A percentile compares a stretch with the other conserved stretches of the same genome.
These are phyloP conservation scores for Syzygium oleosum DNA, from an alignment of 345 rosid genomes.

Conservation along the genomic window DNA sequence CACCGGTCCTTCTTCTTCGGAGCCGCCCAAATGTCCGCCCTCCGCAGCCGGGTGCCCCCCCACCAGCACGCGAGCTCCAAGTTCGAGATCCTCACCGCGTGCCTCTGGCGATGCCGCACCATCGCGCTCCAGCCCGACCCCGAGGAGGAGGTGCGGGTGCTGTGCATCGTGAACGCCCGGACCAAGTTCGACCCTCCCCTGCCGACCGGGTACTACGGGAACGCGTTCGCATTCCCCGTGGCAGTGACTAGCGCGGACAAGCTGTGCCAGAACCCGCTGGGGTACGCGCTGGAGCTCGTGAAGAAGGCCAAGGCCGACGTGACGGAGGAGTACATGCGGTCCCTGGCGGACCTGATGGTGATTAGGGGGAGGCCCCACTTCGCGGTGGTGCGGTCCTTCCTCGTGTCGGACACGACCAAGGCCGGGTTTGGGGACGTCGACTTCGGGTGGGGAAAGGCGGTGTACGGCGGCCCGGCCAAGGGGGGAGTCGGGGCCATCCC, in stretches of 20 bases:
- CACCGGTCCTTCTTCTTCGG: conserved; percentile 52
- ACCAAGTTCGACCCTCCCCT: conserved; percentile 30
- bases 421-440: conserved; percentile 25
- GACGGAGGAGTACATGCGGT: conserved; percentile 47
- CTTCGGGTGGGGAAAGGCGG: conserved; percentile 53
- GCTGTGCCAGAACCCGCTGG: conserved; percentile 31
- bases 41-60: conserved; percentile 24
- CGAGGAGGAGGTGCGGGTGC: conserved; percentile 34
- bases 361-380: conserved; percentile 31
- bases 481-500: conserved; percentile 30
- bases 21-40: conserved; percentile 16
- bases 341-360: conserved; percentile 43
- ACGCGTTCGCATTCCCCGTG: conserved; percentile 27
- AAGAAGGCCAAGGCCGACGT: conserved; percentile 32
- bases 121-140: conserved; percentile 36
- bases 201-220: conserved; percentile 45
- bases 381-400: conserved; percentile 10
- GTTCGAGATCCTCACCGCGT: conserved; percentile 37
- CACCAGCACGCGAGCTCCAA: conserved; percentile 22
- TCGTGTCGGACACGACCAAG: conserved; percentile 31
- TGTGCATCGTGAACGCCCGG: conserved; percentile 32
- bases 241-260: conserved; percentile 30
- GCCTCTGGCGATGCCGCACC: conserved; percentile 55
- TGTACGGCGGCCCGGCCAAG: conserved; percentile 35
- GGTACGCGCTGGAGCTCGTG: conserved; percentile 32